Evolutionary conservation across 257 asterid species (phyloP).

Genomic region (Leonotis leonurus): DNA sequence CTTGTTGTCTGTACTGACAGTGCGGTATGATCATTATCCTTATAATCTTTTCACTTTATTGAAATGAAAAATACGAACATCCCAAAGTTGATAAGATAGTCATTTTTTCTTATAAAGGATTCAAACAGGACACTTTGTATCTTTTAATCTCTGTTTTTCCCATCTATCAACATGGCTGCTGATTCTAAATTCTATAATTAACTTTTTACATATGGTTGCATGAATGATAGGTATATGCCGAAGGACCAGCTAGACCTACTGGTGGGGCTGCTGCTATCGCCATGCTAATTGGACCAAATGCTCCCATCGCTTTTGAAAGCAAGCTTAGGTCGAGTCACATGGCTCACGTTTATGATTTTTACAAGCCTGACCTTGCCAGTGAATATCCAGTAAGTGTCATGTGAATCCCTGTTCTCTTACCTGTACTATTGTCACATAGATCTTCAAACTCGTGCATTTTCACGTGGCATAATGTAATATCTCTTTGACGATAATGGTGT

Average conservation of each 20-base stretch:
- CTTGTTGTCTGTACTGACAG: conserved; percentile 99
- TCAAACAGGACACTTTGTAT: background rate
- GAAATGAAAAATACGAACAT: too few relatives aligned
- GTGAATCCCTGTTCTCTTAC: conserved; percentile 1
- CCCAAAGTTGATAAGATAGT: too few relatives aligned
- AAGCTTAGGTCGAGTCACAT: conserved; percentile 92
- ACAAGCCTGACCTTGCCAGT: conserved; percentile 98
- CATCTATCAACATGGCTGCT: too few relatives aligned
- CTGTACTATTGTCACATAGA: conserved; percentile 8
- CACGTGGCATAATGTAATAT: too few relatives aligned
- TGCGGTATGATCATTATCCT: conserved; percentile 55
- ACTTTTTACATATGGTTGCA: conserved; percentile 4
- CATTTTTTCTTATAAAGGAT: too few relatives aligned
- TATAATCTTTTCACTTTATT: conserved; percentile 1
- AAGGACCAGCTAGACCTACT: conserved; percentile 99
- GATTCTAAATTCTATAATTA: background rate
- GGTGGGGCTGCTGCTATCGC: conserved; percentile 99
- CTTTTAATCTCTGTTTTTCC: background rate
- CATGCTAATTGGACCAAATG: conserved; percentile 93
- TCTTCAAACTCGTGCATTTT: too few relatives aligned
- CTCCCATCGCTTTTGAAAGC: conserved; percentile 94
- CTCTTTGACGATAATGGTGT: too few relatives aligned
- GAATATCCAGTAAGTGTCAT: conserved; percentile 82
- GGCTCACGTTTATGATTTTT: conserved; percentile 94
- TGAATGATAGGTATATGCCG: conserved; percentile 90